Evolutionary conservation across 306 rosid species (phyloP).

Genomic region (Ziziphus jujuba): DNA sequence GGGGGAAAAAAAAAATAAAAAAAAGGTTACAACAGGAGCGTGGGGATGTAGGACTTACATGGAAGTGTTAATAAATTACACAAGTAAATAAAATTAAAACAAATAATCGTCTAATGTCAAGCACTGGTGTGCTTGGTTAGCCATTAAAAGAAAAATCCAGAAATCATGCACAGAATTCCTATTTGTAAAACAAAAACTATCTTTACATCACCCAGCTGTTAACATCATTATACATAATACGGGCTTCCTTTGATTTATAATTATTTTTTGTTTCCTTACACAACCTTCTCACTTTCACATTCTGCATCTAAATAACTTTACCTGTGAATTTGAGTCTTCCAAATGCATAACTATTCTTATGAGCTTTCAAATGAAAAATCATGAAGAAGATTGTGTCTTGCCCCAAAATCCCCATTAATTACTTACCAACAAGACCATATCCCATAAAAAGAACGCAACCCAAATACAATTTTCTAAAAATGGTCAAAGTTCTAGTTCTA

Average conservation of each 20-base stretch:
- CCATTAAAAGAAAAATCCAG: too few species aligned
- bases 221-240: neutral
- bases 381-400: too few species aligned
- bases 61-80: too few species aligned
- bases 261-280: neutral
- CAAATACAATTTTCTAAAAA: neutral
- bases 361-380: too few species aligned
- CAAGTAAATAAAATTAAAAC: neutral
- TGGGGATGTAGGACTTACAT: too few species aligned
- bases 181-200: neutral
- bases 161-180: too few species aligned
- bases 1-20: too few species aligned
- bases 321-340: too few species aligned
- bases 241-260: neutral
- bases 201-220: neutral
- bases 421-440: neutral
- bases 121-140: too few species aligned
- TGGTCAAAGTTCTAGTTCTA: neutral
- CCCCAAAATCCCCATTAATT: too few species aligned
- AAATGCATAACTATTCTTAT: too few species aligned
- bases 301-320: neutral
- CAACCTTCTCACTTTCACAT: neutral
- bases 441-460: neutral
- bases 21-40: too few species aligned
- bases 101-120: neutral